Base-by-base conservation (phyloP, 2,329 filamentous ascomycete species). In the Clarireedia paspali region DNA sequence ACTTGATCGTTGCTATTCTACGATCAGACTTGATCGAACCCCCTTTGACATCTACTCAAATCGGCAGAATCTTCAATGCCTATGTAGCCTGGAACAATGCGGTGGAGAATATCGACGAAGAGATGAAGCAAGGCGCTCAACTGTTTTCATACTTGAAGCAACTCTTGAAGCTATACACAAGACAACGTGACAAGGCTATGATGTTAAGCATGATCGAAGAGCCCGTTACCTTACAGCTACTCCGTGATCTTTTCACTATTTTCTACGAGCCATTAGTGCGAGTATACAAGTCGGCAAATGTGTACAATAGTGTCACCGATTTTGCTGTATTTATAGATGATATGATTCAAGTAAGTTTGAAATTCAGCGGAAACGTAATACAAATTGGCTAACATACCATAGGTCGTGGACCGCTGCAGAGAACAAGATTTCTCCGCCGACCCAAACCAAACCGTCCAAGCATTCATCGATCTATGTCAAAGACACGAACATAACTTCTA, bases 221-320 rank as follows among this genome's bases (percentile, higher is more conserved):
- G 74, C 90, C 94, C 0, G 91, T 92, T n/a, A 97, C 94, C 0
- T 78, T 99, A n/a, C 88, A 95, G 68, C 80, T 99, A 27, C 94
- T 99, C 79, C 84, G 91, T 48, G 94, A 99, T 67, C 79, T 99
- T 24, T 97, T 99, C 71, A 95, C 91, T 36, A 97, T 99, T 69
- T 99, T 99, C 75, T 99, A 99, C 73, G 94, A 99, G 70, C 94
- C 94, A 0, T 83, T 99, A 23, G 90, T 99, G 15, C 83, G 94
- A 48, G 94, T 99, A 0, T 99, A 99, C 78, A 99, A 97, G 74
- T 96, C 91, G 20, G 94, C 94, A 62, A 99, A 97, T 65, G 92
- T 99, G 26, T 97, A 97, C 77, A 94, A 85, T 75, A 95, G 89
- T 68, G 92, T 99, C 58, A 97, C 92, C 0, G 94, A 99, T 71